These are phyloP conservation scores for Mycena rosella DNA, from an alignment of 768 basidiomycete genomes.

Conservation along the genomic window DNA sequence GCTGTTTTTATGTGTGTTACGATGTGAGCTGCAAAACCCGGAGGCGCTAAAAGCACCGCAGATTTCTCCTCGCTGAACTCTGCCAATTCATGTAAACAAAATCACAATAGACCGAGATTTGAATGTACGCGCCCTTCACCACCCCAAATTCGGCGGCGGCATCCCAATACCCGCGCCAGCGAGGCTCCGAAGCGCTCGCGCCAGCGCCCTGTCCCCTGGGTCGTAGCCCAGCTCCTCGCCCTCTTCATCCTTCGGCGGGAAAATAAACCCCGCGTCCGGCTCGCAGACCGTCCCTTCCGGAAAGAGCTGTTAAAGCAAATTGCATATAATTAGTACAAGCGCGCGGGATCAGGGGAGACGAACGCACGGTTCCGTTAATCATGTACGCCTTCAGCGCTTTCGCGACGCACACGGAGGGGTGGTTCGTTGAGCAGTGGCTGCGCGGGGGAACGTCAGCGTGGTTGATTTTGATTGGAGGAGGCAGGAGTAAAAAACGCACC, in stretches of 20 bases:
- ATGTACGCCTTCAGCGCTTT: conserved; percentile 21
- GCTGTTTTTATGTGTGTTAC: too few relatives aligned
- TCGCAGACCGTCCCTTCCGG: conserved; percentile 29
- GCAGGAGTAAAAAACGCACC: not conserved
- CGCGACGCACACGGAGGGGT: conserved; percentile 28
- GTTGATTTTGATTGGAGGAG: not conserved
- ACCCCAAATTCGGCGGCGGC: not conserved
- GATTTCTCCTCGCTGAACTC: too few relatives aligned
- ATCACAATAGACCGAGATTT: too few relatives aligned
- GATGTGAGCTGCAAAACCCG: too few relatives aligned
- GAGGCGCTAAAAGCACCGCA: too few relatives aligned
- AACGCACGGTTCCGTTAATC: conserved; percentile 22
- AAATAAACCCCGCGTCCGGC: conserved; percentile 31
- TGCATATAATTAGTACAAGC: too few relatives aligned
- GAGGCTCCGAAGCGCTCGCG: conserved; percentile 9
- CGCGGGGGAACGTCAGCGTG: not conserved
- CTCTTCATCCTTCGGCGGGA: conserved; percentile 16
- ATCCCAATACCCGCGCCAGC: conserved; percentile 26
- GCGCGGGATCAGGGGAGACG: too few relatives aligned
- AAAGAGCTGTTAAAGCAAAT: conserved; percentile 13
- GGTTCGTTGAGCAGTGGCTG: conserved; percentile 33
- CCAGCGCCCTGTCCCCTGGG: conserved; percentile 12
- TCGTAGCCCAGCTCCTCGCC: not conserved
- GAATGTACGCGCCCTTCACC: not conserved
- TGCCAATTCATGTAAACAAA: too few relatives aligned